These are phyloP conservation scores for Ustilago bromivora DNA, from an alignment of 1,284 basidiomycete genomes.

Conservation along the genomic window DNA sequence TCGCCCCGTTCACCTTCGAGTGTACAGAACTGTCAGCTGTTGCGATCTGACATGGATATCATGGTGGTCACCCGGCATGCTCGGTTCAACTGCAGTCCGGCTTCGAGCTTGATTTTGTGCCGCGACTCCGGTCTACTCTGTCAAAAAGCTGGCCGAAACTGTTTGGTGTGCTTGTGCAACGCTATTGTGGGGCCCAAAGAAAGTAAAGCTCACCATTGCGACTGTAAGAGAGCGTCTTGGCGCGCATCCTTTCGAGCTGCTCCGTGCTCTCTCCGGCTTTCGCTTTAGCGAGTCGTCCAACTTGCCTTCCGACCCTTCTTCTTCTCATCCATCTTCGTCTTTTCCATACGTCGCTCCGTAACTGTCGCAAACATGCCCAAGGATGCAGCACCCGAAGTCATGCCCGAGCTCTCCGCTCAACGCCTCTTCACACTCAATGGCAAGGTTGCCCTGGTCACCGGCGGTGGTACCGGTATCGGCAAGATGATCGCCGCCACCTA, in stretches of 20 bases:
- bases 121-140: slow-evolving; percentile 16
- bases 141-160: slow-evolving; percentile 1
- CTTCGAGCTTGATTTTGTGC: not conserved
- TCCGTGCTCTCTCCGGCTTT: slow-evolving; percentile 3
- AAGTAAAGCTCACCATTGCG: not conserved
- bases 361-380: slow-evolving; percentile 56
- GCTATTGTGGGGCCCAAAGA: not conserved
- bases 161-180: not conserved
- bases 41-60: not conserved
- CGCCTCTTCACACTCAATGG: slow-evolving; percentile 80
- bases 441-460: slow-evolving; percentile 80
- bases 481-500: slow-evolving; percentile 81
- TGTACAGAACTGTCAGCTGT: not conserved
- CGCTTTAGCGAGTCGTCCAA: not conserved
- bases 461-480: slow-evolving; percentile 73
- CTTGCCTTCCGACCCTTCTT: not conserved
- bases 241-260: not conserved
- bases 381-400: slow-evolving; percentile 64
- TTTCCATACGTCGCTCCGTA: not conserved
- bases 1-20: not conserved
- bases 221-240: not conserved
- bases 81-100: slow-evolving; percentile 7
- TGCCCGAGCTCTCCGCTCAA: slow-evolving; percentile 74
- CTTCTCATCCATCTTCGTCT: not conserved
- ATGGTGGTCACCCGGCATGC: not conserved